Evolutionary conservation across 805 yeast species (phyloP).

Genomic region (Millerago galiae): DNA sequence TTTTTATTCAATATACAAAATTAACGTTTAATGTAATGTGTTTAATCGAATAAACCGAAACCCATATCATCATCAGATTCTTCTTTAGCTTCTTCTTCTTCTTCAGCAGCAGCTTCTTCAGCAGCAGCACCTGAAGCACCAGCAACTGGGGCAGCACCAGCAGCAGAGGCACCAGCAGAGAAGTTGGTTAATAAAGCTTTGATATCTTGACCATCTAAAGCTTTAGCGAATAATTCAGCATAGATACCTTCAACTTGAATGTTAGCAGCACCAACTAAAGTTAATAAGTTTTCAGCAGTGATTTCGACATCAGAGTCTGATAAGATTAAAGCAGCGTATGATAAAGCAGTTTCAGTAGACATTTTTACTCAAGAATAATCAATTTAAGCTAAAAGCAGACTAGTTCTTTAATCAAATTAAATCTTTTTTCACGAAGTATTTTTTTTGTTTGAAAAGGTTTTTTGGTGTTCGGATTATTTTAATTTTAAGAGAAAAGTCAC

Average conservation of each 20-base stretch:
- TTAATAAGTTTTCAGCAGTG: conserved; percentile 74
- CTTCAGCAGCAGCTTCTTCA: conserved; percentile 57
- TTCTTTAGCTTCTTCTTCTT: conserved; percentile 43
- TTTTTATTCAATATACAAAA: conserved; percentile 2
- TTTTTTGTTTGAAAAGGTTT: not conserved
- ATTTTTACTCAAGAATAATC: conserved; percentile 35
- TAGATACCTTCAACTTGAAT: conserved; percentile 75
- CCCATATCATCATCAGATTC: conserved; percentile 85
- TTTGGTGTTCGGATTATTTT: conserved; percentile 2
- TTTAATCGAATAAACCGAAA: conserved; percentile 87
- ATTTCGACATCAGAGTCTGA: conserved; percentile 89
- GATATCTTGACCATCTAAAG: conserved; percentile 76
- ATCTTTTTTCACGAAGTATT: conserved; percentile 1
- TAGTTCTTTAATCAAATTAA: conserved; percentile 19
- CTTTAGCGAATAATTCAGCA: conserved; percentile 87
- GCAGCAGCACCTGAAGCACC: conserved; percentile 56
- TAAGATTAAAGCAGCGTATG: conserved; percentile 91
- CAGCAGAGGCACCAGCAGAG: conserved; percentile 68
- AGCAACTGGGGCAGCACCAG: conserved; percentile 65
- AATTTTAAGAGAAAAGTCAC: too few relatives aligned
- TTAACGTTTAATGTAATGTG: conserved; percentile 3
- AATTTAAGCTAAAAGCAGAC: conserved; percentile 28
- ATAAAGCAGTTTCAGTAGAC: conserved; percentile 75
- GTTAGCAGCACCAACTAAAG: conserved; percentile 78
- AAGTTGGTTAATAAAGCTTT: conserved; percentile 68